Evolutionary conservation across 2,329 filamentous ascomycete species (phyloP).

Genomic region (Daldinia sp.): DNA sequence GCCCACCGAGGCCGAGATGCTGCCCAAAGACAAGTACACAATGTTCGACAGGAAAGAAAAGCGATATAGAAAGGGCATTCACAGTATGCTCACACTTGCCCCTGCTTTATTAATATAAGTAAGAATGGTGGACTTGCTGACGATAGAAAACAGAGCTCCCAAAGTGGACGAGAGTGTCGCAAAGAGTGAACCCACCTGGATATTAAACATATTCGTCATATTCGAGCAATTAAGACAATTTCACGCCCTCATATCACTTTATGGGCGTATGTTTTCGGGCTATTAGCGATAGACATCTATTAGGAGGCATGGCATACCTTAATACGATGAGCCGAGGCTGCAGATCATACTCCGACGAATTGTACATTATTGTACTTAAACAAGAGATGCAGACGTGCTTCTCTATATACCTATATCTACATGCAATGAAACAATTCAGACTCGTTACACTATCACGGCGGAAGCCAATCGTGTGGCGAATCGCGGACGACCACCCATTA

Average conservation of each 20-base stretch:
- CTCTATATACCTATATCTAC: constrained; percentile 13
- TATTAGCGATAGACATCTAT: not conserved
- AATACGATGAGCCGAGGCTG: not conserved
- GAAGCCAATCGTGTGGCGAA: constrained; percentile 3
- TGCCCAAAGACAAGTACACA: constrained; percentile 96
- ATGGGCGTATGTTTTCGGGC: not conserved
- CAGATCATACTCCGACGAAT: not conserved
- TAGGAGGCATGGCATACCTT: constrained; percentile 6
- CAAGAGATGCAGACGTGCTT: constrained; percentile 11
- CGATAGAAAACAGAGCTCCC: constrained; percentile 71
- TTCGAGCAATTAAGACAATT: constrained; percentile 1
- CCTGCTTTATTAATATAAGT: constrained; percentile 2
- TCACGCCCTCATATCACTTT: not conserved
- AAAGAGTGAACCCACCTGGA: constrained; percentile 92
- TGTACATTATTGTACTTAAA: constrained; percentile 44
- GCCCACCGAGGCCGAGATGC: constrained; percentile 95
- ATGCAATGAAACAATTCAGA: constrained; percentile 11
- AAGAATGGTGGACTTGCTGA: constrained; percentile 18
- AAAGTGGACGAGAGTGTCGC: constrained; percentile 96
- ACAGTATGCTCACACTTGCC: constrained; percentile 75
- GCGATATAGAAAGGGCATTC: constrained; percentile 95
- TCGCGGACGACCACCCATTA: constrained; percentile 8
- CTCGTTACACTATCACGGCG: not conserved
- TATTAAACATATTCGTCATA: constrained; percentile 68
- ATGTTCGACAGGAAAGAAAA: constrained; percentile 97